Evolutionary conservation across 768 basidiomycete species (phyloP), one percentile per base, ranked within the genome.

Genomic region (Boletellus sp.): DNA sequence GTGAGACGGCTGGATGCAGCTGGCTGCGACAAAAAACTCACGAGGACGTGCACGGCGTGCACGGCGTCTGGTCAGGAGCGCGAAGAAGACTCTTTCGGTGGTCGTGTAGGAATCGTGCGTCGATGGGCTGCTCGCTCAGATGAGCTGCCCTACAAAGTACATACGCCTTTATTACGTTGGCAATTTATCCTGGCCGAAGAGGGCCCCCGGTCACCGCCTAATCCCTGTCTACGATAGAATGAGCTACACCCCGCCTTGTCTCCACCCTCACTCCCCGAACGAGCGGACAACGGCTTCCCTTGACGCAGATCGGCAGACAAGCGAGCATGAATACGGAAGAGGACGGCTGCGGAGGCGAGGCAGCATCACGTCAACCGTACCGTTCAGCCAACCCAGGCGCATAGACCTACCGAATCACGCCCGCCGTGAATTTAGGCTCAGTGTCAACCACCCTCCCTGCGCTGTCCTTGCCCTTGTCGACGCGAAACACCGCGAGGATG

Each of bases 401-500:
- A 54, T 45, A 47, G 35, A 55, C 67, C n/a, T 13, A 68, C 67
- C 60, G 62, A 53, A 69, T 53, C 32, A 70, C 60, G n/a, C 67
- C 67, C 36, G 60, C 47, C 10, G 59, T 65, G 53, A 69, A 69
- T 16, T 63, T 53, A 50, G 64, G 62, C 40, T 58, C 63, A 0
- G 62, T 56, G 34, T 57, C 61, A 15, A 68, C 31, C 26, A 46
- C 63, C n/a, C 31, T 52, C 20, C 68, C 66, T 23, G n/a, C 31
- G 17, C 28, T 37, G 23, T 63, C 67, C 51, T 45, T 70, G 33
- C 42, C 31, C 47, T 60, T 63, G 16, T 53, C 55, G 1, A 65
- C 40, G 7, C 41, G 54, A 35, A 71, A 56, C 15, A 55, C 41
- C 4, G 69, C 50, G 32, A 68, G 42, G 20, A 69, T 61, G 22